Evolutionary conservation across 2,329 filamentous ascomycete species (phyloP).

Genomic region (Aspergillus novofumigatus): DNA sequence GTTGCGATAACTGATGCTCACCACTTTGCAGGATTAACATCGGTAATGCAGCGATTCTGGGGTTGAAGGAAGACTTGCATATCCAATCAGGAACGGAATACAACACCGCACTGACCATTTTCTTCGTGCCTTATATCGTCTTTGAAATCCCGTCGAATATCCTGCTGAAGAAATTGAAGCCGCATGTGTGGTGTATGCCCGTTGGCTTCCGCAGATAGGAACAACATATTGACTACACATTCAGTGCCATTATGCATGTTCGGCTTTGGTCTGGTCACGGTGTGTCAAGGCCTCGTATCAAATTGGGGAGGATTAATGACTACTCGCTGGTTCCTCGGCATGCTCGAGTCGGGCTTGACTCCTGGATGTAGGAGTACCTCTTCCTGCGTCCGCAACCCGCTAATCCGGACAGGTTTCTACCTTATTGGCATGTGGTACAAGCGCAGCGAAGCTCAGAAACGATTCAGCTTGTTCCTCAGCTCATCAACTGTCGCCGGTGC

Average conservation of each 20-base stretch:
- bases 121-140: constrained; percentile 70
- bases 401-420: constrained; percentile 42
- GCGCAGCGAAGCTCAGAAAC: constrained; percentile 76
- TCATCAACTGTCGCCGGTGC: constrained; percentile 57
- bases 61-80: constrained; percentile 57
- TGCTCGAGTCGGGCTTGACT: constrained; percentile 67
- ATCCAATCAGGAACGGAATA: constrained; percentile 53
- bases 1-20: too few relatives aligned
- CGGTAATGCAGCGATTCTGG: constrained; percentile 66
- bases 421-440: constrained; percentile 80
- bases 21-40: constrained; percentile 45
- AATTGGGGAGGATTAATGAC: constrained; percentile 73
- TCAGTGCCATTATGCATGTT: constrained; percentile 74
- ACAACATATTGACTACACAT: background rate
- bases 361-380: constrained; percentile 55
- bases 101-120: constrained; percentile 70
- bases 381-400: constrained; percentile 1
- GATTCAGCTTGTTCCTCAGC: constrained; percentile 85
- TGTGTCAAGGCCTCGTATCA: constrained; percentile 70
- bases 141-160: constrained; percentile 63
- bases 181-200: constrained; percentile 58
- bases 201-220: background rate
- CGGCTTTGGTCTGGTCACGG: constrained; percentile 69
- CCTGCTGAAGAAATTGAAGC: constrained; percentile 62
- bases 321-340: constrained; percentile 74